These are phyloP conservation scores for Aeschynomene evenia DNA, from an alignment of 306 rosid species.

Conservation along the genomic window DNA sequence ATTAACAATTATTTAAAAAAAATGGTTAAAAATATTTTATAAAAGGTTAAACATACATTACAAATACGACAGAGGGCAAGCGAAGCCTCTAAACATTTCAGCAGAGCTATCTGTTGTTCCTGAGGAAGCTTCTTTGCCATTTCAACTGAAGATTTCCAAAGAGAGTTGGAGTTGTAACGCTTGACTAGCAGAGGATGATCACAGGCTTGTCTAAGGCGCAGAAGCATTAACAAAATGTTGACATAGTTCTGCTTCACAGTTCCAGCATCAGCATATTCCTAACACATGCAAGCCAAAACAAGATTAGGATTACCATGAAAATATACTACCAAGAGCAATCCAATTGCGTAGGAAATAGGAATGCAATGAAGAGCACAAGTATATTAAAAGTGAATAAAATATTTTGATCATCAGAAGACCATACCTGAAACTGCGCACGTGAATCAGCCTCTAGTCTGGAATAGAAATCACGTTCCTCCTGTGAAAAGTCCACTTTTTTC, in stretches of 20 bases:
- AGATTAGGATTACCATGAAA: background rate
- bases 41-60: conserved; percentile 65
- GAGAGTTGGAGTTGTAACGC: conserved; percentile 63
- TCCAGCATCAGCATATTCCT: conserved; percentile 96
- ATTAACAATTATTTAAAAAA: background rate
- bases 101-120: conserved; percentile 56
- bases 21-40: background rate
- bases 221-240: conserved; percentile 89
- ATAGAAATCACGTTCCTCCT: conserved; percentile 89
- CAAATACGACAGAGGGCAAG: conserved; percentile 91
- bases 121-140: conserved; percentile 76
- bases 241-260: conserved; percentile 98
- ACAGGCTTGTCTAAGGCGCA: conserved; percentile 99
- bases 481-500: conserved; percentile 80
- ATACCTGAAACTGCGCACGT: conserved; percentile 95
- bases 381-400: background rate
- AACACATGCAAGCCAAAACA: conserved; percentile 26
- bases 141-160: conserved; percentile 79
- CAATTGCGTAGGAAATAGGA: background rate
- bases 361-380: background rate
- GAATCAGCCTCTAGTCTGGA: conserved; percentile 91
- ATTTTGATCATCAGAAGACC: conserved; percentile 28
- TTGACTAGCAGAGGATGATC: conserved; percentile 94
- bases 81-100: conserved; percentile 76
- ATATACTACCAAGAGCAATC: background rate